These are phyloP conservation scores for Phragmites australis DNA, from an alignment of 176 grass and related monocot species.

Conservation along the genomic window DNA sequence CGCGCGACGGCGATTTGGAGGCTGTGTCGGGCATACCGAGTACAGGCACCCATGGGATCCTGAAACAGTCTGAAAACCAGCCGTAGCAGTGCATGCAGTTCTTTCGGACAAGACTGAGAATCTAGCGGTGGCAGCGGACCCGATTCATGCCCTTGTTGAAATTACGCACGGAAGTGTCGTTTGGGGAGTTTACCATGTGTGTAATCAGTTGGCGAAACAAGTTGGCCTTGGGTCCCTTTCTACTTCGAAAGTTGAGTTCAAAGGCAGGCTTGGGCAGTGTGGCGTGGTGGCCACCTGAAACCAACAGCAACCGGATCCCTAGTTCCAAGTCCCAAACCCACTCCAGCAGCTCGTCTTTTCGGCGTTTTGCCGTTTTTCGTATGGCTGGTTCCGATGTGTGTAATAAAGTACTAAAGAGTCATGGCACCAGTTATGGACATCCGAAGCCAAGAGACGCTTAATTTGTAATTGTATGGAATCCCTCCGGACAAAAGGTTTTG, in stretches of 20 bases:
- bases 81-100: not conserved
- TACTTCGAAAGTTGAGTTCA: not conserved
- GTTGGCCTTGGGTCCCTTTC: not conserved
- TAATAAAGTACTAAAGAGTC: too few species aligned
- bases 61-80: not conserved
- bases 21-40: not conserved
- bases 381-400: not conserved
- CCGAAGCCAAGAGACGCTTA: too few species aligned
- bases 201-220: not conserved
- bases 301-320: conserved; percentile 5
- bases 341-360: not conserved
- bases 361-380: not conserved
- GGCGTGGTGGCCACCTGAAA: conserved; percentile 4
- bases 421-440: too few species aligned
- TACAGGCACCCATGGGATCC: not conserved
- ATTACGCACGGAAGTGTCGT: not conserved
- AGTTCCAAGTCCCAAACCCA: not conserved
- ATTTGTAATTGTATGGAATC: too few species aligned
- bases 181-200: not conserved
- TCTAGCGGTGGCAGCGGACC: not conserved
- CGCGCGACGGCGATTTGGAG: not conserved
- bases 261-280: not conserved
- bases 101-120: not conserved
- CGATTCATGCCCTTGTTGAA: not conserved
- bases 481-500: too few species aligned